Conservation (phyloP, 495 filamentous ascomycete genomes). For the Venustampulla echinocandica region DNA sequence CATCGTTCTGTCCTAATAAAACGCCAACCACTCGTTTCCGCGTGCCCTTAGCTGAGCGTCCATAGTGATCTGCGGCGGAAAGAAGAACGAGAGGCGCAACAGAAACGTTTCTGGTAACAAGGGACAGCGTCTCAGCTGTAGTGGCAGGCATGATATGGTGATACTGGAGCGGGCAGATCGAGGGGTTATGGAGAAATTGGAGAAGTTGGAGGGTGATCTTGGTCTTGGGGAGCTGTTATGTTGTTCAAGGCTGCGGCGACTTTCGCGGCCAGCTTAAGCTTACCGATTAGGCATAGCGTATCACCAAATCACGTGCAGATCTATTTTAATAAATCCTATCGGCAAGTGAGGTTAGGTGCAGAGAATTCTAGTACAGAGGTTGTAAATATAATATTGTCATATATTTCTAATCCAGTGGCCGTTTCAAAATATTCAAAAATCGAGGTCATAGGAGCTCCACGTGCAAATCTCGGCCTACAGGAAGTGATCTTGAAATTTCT, state of each 20-base stretch:
- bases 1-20: conserved; percentile 88
- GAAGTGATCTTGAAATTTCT: background rate
- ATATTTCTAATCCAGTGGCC: background rate
- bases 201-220: conserved; percentile 4
- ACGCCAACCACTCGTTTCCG: conserved; percentile 94
- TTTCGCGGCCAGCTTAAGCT: conserved; percentile 19
- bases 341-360: too few relatives aligned
- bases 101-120: conserved; percentile 87
- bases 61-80: conserved; percentile 97
- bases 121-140: conserved; percentile 86
- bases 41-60: conserved; percentile 80
- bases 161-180: conserved; percentile 2
- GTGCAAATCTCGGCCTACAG: background rate
- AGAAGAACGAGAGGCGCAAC: conserved; percentile 97
- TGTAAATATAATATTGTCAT: background rate
- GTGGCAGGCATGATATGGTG: conserved; percentile 72
- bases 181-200: conserved; percentile 10
- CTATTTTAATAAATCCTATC: too few relatives aligned
- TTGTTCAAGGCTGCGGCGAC: conserved; percentile 14
- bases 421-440: background rate
- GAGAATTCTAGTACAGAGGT: background rate
- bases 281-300: conserved; percentile 6
- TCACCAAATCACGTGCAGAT: background rate
- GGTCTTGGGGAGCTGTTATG: too few relatives aligned
- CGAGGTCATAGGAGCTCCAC: background rate